Conservation (phyloP, 345 rosid genomes). For the Dipteronia sinensis region DNA sequence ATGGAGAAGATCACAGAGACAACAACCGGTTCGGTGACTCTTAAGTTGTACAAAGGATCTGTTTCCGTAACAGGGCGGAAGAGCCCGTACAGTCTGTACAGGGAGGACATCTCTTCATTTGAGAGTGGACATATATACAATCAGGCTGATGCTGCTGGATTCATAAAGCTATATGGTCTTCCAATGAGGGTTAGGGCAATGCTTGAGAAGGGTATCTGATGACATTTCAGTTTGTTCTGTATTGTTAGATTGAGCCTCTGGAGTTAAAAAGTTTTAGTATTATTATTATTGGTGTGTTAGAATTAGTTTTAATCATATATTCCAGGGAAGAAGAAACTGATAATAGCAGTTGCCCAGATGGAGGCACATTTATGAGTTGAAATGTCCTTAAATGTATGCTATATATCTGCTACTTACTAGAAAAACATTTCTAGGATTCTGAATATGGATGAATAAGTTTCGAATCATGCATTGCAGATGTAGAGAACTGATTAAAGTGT, state of each 20-base stretch:
- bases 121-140: slow-evolving; percentile 81
- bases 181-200: slow-evolving; percentile 84
- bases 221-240: not conserved
- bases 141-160: slow-evolving; percentile 95
- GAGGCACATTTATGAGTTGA: not conserved
- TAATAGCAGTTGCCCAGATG: not conserved
- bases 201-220: slow-evolving; percentile 62
- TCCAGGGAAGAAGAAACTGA: not conserved
- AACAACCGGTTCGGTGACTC: slow-evolving; percentile 70
- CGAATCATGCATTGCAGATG: not conserved
- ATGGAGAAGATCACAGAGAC: slow-evolving; percentile 81
- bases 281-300: not conserved
- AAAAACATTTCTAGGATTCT: slow-evolving; percentile 1
- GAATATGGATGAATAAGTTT: not conserved
- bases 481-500: not conserved
- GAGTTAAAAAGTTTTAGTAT: not conserved
- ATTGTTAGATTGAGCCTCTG: not conserved
- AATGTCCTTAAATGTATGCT: not conserved
- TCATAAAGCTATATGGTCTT: slow-evolving; percentile 77
- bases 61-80: slow-evolving; percentile 59
- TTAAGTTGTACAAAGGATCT: slow-evolving; percentile 85
- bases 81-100: slow-evolving; percentile 78
- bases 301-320: not conserved
- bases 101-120: slow-evolving; percentile 86
- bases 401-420: not conserved